phyloP scores from a whole-genome alignment of 2,329 filamentous ascomycete species.

The Pestalotiopsis sp. region DNA sequence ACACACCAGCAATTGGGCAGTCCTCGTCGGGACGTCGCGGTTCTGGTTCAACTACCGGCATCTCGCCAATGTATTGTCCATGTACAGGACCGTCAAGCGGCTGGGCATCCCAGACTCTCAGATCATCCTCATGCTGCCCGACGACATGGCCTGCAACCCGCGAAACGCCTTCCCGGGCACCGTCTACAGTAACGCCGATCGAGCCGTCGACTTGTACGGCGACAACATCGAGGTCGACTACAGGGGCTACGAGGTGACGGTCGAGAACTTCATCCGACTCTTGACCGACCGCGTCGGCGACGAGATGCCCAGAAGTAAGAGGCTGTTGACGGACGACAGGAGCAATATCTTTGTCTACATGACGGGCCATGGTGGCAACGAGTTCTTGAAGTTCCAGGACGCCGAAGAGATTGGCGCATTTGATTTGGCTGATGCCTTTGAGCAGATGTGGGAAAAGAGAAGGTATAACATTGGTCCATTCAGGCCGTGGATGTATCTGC shows the following conservation, averaged over 20 bases:
- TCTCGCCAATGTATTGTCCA: conserved; percentile 93
- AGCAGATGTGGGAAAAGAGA: conserved; percentile 99
- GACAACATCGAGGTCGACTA: conserved; percentile 99
- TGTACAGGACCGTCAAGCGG: conserved; percentile 97
- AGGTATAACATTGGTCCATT: conserved; percentile 50
- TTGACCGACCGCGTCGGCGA: conserved; percentile 92
- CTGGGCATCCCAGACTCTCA: conserved; percentile 97
- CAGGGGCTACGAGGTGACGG: conserved; percentile 95
- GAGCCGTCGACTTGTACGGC: conserved; percentile 92
- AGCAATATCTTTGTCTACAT: conserved; percentile 99
- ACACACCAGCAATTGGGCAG: conserved; percentile 98
- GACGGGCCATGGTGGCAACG: conserved; percentile 97
- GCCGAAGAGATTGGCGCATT: conserved; percentile 96
- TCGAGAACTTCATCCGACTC: conserved; percentile 96
- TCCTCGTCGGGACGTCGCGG: conserved; percentile 95
- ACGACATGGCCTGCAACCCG: conserved; percentile 99
- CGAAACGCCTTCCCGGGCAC: conserved; percentile 97
- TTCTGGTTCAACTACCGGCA: conserved; percentile 99
- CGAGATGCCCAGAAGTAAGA: conserved; percentile 92
- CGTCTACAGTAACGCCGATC: conserved; percentile 97
- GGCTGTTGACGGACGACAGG: conserved; percentile 88
- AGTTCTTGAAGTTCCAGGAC: conserved; percentile 98
- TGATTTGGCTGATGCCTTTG: conserved; percentile 94
- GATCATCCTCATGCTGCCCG: conserved; percentile 99
- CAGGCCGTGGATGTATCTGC: background rate